Evolutionary conservation across 768 basidiomycete species (phyloP), one percentile per base, ranked within the genome.

Genomic region (Hydnomerulius pinastri): DNA sequence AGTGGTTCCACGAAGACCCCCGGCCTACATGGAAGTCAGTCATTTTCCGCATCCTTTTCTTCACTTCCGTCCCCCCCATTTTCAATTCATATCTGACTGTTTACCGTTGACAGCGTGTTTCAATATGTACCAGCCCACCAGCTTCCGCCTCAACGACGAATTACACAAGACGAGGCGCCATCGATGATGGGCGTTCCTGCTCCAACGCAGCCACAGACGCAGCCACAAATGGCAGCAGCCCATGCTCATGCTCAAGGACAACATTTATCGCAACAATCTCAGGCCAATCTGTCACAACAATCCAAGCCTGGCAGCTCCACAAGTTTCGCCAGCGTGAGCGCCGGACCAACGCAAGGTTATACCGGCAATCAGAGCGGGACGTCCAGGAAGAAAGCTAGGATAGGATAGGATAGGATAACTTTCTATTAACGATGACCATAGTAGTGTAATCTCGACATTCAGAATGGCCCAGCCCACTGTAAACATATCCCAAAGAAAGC

Each of bases 1-100:
- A 80, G 55, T 99, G 95, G 93, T 99, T 98, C 68, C 78, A 81
- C 20, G 92, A 96, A 63, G 95, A 95, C 7, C 92, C 93, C 8
- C 78, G 77, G 37, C 91, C 95, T 2, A 89, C 87, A 15, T 77
- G 76, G 65, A 93, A 96, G 95, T 97, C 56, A 57, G 89, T 76
- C 15, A 10, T 17, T 48, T n/a, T 17, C 15, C 17, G 28, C 24
- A 27, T 28, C 38, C 10, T 44, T 12, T 48, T 47, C 30, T 23
- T 52, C 12, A 29, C 4, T 45, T 15, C 17, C 23, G 24, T 37
- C 6, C 23, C n/a, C n/a, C 29, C 32, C 12, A 27, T 40, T 35
- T 8, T 59, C 61, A 15, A 61, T 47, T n/a, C 24, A 41, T 21
- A 25, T 6, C n/a, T 21, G n/a, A 38, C 18, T 23, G 25, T 6